Conservation (phyloP, 495 filamentous ascomycete species). For the Penicillium ucsense region DNA sequence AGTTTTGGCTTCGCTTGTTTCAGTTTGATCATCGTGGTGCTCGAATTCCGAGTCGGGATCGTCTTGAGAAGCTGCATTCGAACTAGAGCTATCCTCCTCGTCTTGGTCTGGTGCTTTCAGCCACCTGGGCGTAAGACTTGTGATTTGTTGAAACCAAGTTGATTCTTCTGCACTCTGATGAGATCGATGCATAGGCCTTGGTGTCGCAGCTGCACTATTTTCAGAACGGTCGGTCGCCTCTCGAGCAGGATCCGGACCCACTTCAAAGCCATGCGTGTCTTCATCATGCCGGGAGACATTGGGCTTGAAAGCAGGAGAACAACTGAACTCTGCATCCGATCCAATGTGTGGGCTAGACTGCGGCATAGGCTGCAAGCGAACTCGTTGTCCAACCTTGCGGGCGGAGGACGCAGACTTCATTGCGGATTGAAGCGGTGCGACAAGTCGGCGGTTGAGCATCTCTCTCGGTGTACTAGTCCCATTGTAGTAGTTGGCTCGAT, state of each 20-base stretch:
- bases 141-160: constrained; percentile 31
- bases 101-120: constrained; percentile 23
- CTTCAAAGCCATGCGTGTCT: constrained; percentile 9
- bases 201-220: constrained; percentile 15
- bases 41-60: constrained; percentile 4
- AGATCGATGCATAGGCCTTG: constrained; percentile 11
- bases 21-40: constrained; percentile 14
- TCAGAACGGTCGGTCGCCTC: constrained; percentile 10
- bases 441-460: constrained; percentile 10
- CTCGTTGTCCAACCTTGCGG: constrained; percentile 8
- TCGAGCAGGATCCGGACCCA: constrained; percentile 8
- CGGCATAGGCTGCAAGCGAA: constrained; percentile 17
- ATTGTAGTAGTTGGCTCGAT: constrained; percentile 33
- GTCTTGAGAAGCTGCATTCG: constrained; percentile 11
- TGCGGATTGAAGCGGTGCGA: constrained; percentile 6
- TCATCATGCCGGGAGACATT: not conserved
- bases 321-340: constrained; percentile 11
- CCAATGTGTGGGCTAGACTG: constrained; percentile 20
- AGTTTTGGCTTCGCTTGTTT: constrained; percentile 4
- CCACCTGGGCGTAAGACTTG: constrained; percentile 33
- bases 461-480: constrained; percentile 28
- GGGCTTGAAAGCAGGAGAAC: constrained; percentile 2
- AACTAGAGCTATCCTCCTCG: constrained; percentile 10
- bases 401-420: constrained; percentile 9
- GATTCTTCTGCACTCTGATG: constrained; percentile 16